Evolutionary conservation across 2,329 filamentous ascomycete genomes (phyloP), one percentile per base, ranked within the genome.

Genomic region (Scedosporium minutisporum): DNA sequence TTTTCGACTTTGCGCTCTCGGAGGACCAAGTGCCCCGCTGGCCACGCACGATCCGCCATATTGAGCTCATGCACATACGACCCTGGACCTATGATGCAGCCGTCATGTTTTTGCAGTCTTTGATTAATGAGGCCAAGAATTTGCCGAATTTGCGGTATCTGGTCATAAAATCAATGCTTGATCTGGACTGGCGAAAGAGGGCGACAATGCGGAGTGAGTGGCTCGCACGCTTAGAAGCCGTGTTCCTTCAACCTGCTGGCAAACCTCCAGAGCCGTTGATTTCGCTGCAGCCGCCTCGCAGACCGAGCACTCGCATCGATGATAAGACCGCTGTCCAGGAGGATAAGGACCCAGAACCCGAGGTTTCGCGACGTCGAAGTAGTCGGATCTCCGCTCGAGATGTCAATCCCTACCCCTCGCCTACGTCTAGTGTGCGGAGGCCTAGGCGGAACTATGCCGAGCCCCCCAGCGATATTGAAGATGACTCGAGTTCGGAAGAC

Each of bases 121-220:
- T 97, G 2, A 82, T 93, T 23, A 82, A 92, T 63, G 85, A 84
- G 59, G 91, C 92, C 0, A 77, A 81, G 1, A 74, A 81, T 2
- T 73, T 97, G 23, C 83, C 80, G 0, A 77, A 85, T 63, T 80
- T 97, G 25, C 87, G 91, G 7, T 79, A 82, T 53, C 76, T 97
- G 10, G 80, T 83, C 1, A 83, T 97, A 66, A 90, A 88, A 68
- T 87, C 88, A 1, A 93, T 91, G 73, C 78, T 97, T 58, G 86
- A 93, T 69, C 83, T 86, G 57, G 87, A 89, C 10, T 96, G 92
- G 90, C 87, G 91, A 65, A 85, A 91, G 70, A 85, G 93, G 51
- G 89, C 89, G 18, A 82, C 82, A n/a, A 87, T 97, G 69, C 84
- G 93, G 46, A 85, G 88, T 66, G 83, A 85, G 66, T 96, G 92